phyloP scores from a whole-genome alignment of 306 rosid species.

The Cucurbita maxima region DNA sequence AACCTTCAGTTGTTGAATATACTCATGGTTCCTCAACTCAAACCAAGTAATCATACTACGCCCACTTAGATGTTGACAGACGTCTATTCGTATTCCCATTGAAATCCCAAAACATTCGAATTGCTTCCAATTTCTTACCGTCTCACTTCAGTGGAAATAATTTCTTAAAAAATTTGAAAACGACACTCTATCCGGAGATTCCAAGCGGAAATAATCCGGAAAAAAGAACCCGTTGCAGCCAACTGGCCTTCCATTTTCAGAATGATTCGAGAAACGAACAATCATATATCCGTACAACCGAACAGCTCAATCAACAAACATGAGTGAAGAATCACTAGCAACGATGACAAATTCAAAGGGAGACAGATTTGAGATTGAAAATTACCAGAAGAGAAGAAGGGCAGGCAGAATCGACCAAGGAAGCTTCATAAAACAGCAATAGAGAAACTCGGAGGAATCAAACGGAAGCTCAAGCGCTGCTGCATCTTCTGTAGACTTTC shows the following conservation, averaged over 20 bases:
- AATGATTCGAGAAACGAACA: neutral
- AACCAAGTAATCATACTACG: neutral
- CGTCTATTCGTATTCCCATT: neutral
- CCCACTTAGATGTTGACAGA: neutral
- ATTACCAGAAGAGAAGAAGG: neutral
- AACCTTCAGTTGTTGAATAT: neutral
- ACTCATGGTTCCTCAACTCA: neutral
- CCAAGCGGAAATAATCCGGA: neutral
- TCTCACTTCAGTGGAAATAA: neutral
- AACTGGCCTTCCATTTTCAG: neutral
- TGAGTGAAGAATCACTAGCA: neutral
- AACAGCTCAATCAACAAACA: neutral
- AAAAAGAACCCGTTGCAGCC: neutral
- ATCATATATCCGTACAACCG: neutral
- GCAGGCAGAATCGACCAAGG: neutral
- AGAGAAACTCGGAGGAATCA: neutral
- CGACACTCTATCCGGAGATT: neutral
- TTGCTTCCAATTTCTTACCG: neutral
- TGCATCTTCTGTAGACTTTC: neutral
- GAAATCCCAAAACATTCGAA: neutral
- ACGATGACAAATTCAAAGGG: neutral
- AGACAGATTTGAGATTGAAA: neutral
- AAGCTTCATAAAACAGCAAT: neutral
- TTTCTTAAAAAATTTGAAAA: neutral
- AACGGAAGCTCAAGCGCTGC: neutral